Base-by-base conservation (phyloP, 2,329 filamentous ascomycete species). In the Aspergillus brasiliensis region DNA sequence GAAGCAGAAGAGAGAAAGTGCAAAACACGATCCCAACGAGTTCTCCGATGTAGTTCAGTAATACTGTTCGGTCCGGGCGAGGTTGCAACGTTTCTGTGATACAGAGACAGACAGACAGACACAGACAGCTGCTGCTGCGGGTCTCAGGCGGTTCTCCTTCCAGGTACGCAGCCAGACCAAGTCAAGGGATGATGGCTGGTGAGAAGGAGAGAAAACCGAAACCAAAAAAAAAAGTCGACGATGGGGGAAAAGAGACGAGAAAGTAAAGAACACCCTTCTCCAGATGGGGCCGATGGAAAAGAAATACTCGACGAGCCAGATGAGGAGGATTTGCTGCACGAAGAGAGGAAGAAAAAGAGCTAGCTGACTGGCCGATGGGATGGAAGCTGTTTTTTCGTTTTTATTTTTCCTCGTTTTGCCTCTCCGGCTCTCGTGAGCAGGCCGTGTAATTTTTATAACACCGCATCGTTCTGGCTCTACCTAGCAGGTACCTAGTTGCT, bases 31-130 rank as follows among this genome's bases (percentile, higher is more conserved):
- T 51, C 27, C 28, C 28, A 52, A 55, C 13, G 34, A 56, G 31
- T 51, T 19, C 8, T 37, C 51, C n/a, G 37, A 56, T 57, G 42
- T 59, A 57, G 57, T 52, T 54, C 57, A 57, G 56, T 49, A 58
- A 62, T 57, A 58, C 52, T 57, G 49, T 31, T 46, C 57, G 58
- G 48, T n/a, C 37, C 31, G 37, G 51, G 23, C 51, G 38, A 54
- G 27, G 48, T 56, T 49, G 59, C 59, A 42, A 59, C 34, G 48
- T 28, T 37, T 47, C 25, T 46, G 51, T 53, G 53, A 55, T 62
- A 61, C 61, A 63, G 51, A 52, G 59, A 44, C 49, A 61, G 57
- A 19, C 15, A 40, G 37, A 19, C 38, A 42, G 38, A 19, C 38
- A 42, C n/a, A 42, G 17, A 19, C 25, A 8, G 21, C 25, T 25